These are phyloP conservation scores for Spathaspora girioi DNA, from an alignment of 805 yeast species.

Conservation along the genomic window DNA sequence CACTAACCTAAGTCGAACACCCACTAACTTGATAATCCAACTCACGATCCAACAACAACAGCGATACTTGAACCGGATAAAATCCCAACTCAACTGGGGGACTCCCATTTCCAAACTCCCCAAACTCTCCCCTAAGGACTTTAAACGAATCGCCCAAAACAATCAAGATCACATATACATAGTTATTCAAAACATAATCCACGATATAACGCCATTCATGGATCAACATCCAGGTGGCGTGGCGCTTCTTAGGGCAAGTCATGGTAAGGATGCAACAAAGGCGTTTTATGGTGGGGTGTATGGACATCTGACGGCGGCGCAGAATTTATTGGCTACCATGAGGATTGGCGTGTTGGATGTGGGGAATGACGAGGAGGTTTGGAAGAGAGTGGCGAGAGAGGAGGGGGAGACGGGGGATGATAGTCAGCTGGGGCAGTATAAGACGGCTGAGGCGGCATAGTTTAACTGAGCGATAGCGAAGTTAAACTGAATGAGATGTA, in stretches of 20 bases:
- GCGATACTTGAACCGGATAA: slow-evolving; percentile 68
- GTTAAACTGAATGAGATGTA: neutral
- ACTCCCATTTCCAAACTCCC: slow-evolving; percentile 88
- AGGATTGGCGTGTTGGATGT: slow-evolving; percentile 82
- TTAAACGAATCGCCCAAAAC: slow-evolving; percentile 34
- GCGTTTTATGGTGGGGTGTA: slow-evolving; percentile 96
- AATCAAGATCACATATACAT: slow-evolving; percentile 58
- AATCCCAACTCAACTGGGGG: slow-evolving; percentile 87
- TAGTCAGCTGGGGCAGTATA: slow-evolving; percentile 15
- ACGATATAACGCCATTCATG: slow-evolving; percentile 88
- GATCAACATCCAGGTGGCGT: slow-evolving; percentile 94
- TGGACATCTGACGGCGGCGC: slow-evolving; percentile 90
- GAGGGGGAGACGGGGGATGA: slow-evolving; percentile 41
- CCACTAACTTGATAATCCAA: slow-evolving; percentile 66
- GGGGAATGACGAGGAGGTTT: slow-evolving; percentile 76
- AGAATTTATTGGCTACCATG: slow-evolving; percentile 88
- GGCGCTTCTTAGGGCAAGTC: slow-evolving; percentile 71
- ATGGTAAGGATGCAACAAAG: slow-evolving; percentile 90
- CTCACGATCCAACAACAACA: slow-evolving; percentile 65
- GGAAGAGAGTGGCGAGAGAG: slow-evolving; percentile 72
- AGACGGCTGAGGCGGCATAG: slow-evolving; percentile 38
- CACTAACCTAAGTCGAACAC: slow-evolving; percentile 56
- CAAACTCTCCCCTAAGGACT: slow-evolving; percentile 47
- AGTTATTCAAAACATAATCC: slow-evolving; percentile 86
- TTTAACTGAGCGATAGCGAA: neutral